Base-by-base conservation (phyloP, 331 rosid species). In the Pyrus hybrid region DNA sequence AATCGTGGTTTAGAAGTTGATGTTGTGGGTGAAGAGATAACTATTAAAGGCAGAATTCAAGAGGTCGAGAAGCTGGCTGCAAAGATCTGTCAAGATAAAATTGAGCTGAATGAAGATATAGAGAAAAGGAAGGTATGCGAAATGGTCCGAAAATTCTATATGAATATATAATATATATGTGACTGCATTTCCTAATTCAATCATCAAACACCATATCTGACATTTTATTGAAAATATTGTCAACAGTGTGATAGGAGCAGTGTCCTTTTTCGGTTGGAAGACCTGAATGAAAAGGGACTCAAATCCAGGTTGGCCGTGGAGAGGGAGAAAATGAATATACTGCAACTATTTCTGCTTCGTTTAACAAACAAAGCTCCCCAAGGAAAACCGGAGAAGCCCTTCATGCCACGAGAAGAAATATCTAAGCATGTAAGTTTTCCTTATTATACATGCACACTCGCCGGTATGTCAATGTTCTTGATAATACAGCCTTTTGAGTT, bases 391-490 rank as follows among this genome's bases (percentile, higher is more conserved):
- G 54, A 28, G 2, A 30, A 68, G 29, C 51, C 81, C 12, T 51
- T 77, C 70, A 18, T 79, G 20, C 61, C 61, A 1, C 74, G 17
- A 4, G 79, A 79, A 28, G 82, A 76, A 71, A 72, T 83, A 61
- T 83, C 76, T 65, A 84, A 84, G 66, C 81, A 82, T 49, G 89
- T 82, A 63, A 77, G 56, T 49, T 67, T 25, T 7, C 32, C 10
- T 54, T 11, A 23, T 5, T 22, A 49, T 41, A 41, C 14, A 41
- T 41, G 47, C 14, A 41, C 20, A 4, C 23, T 32, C 4, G 49
- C 21, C 41, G 45, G 7, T 45, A 53, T 3, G 25, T 28, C 20
- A 21, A 5, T 7, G 56, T 41, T 14, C 10, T 32, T 5, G 2
- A 7, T 57, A 3, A 33, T 28, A 3, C 28, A 30, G 2, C 30